These are phyloP conservation scores for Alisma plantagoaquatica DNA, from an alignment of 106 monocot genomes.

Conservation along the genomic window DNA sequence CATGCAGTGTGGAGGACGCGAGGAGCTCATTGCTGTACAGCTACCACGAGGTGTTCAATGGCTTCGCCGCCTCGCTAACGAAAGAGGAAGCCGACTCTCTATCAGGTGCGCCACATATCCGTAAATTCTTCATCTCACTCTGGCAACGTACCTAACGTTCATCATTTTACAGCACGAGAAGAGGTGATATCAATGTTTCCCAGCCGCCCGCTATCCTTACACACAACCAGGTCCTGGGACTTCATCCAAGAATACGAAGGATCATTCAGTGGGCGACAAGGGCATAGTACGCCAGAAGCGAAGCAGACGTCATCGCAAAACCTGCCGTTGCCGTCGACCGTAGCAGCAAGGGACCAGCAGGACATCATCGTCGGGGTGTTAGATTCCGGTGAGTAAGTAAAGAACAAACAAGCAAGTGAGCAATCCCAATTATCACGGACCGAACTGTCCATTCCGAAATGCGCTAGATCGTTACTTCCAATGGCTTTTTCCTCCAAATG, in stretches of 20 bases:
- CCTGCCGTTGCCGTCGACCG: too few relatives aligned
- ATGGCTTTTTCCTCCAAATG: too few relatives aligned
- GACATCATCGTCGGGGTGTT: slow-evolving; percentile 74
- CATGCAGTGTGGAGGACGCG: slow-evolving; percentile 38
- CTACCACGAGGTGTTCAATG: slow-evolving; percentile 79
- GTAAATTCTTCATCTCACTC: too few relatives aligned
- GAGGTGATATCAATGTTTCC: slow-evolving; percentile 47
- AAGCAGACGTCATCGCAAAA: too few relatives aligned
- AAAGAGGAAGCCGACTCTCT: slow-evolving; percentile 46
- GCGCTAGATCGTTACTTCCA: too few relatives aligned
- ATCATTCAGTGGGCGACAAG: too few relatives aligned
- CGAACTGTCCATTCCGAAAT: too few relatives aligned
- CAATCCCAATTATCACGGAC: too few relatives aligned
- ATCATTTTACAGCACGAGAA: slow-evolving; percentile 14
- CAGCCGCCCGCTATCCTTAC: slow-evolving; percentile 34
- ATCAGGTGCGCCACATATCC: slow-evolving; percentile 25
- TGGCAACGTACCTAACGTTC: neutral
- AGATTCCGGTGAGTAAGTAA: slow-evolving; percentile 97
- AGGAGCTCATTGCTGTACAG: slow-evolving; percentile 53
- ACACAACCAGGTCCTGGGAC: slow-evolving; percentile 96
- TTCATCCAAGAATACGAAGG: slow-evolving; percentile 49
- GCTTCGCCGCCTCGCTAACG: slow-evolving; percentile 65
- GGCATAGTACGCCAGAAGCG: too few relatives aligned
- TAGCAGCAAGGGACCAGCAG: too few relatives aligned
- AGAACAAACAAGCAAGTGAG: too few relatives aligned